Evolutionary conservation across 169 alveolate species (phyloP).

Genomic region (Haemoproteus tartakovskyi): DNA sequence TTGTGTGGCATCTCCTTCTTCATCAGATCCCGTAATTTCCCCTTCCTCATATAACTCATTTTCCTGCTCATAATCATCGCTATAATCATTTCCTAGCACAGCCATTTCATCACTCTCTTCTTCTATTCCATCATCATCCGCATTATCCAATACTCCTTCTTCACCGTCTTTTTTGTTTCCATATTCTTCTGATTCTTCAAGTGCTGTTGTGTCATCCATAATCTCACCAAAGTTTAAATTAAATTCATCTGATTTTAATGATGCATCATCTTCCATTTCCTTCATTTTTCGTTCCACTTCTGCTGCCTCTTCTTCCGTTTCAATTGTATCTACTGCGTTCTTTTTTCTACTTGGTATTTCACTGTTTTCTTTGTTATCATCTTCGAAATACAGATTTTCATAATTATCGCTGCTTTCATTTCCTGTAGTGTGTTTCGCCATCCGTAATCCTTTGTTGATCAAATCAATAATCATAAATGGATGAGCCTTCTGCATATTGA

Average conservation of each 20-base stretch:
- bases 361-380: too few relatives aligned
- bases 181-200: neutral
- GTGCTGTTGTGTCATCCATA: too few relatives aligned
- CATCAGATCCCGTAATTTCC: neutral
- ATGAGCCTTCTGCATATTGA: constrained; percentile 17
- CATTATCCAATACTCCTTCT: neutral
- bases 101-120: constrained; percentile 1
- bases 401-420: too few relatives aligned
- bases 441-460: constrained; percentile 27
- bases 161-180: neutral
- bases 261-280: too few relatives aligned
- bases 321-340: neutral
- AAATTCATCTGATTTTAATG: too few relatives aligned
- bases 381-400: too few relatives aligned
- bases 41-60: neutral
- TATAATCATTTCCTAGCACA: neutral
- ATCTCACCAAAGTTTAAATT: too few relatives aligned
- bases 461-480: constrained; percentile 21
- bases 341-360: neutral
- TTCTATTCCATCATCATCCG: neutral
- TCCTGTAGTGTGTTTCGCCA: too few relatives aligned
- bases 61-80: neutral
- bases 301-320: neutral
- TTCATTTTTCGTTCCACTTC: too few relatives aligned
- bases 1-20: neutral